Conservation (phyloP, 441 rosid species). For the Bocquillonia castaneifolia region DNA sequence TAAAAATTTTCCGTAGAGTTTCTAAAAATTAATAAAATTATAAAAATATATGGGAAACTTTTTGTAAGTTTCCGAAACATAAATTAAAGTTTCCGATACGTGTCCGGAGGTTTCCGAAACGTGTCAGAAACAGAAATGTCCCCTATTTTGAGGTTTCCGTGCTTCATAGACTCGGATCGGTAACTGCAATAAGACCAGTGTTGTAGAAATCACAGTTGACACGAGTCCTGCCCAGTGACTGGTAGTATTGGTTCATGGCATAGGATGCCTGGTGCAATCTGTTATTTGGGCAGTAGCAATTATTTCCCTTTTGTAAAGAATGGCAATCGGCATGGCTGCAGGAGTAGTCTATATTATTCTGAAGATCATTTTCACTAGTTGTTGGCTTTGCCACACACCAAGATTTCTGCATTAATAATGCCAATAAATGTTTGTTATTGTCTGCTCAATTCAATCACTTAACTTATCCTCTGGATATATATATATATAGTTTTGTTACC, state of each 20-base stretch:
- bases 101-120: too few species aligned
- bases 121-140: too few species aligned
- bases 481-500: not conserved
- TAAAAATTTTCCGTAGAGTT: too few species aligned
- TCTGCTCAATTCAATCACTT: too few species aligned
- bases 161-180: not conserved
- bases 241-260: not conserved
- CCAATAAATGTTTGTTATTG: not conserved
- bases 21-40: too few species aligned
- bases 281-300: not conserved
- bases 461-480: not conserved
- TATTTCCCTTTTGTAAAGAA: not conserved
- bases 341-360: not conserved
- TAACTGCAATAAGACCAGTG: not conserved
- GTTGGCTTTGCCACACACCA: constrained; percentile 4
- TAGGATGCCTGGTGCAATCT: not conserved
- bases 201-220: not conserved
- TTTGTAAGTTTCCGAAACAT: too few species aligned
- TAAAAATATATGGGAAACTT: too few species aligned
- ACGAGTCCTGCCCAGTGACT: not conserved
- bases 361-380: not conserved
- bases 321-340: not conserved
- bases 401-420: not conserved
- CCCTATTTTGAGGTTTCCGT: too few species aligned
- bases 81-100: too few species aligned